A percentile compares a stretch with the other conserved stretches of the same genome.
Evolutionary conservation across 805 yeast species (phyloP).

Genomic region (Saturnispora besseyi): DNA sequence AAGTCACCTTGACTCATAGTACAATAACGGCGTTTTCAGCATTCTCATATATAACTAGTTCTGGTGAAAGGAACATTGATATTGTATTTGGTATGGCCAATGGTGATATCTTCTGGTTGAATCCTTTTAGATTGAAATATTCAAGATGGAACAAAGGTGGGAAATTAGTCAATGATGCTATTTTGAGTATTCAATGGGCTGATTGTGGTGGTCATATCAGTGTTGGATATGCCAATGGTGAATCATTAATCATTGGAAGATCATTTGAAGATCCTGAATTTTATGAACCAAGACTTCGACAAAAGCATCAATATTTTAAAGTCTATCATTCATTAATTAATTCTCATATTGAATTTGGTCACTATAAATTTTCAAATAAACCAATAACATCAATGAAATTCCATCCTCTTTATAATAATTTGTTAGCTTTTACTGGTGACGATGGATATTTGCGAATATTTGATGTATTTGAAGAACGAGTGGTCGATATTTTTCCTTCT

Average conservation of each 20-base stretch:
- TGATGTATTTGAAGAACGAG: slow-evolving; percentile 36
- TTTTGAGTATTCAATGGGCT: slow-evolving; percentile 40
- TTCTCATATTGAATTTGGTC: slow-evolving; percentile 33
- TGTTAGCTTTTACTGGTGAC: slow-evolving; percentile 47
- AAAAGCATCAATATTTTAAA: background rate
- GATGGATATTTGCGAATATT: slow-evolving; percentile 57
- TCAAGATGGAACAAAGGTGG: slow-evolving; percentile 46
- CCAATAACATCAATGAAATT: slow-evolving; percentile 43
- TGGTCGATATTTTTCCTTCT: slow-evolving; percentile 49
- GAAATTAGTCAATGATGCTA: slow-evolving; percentile 33
- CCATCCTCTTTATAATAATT: slow-evolving; percentile 33
- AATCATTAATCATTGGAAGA: slow-evolving; percentile 42
- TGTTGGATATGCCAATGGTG: slow-evolving; percentile 59
- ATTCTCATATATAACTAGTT: slow-evolving; percentile 20
- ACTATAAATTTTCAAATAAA: slow-evolving; percentile 50
- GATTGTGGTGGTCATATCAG: slow-evolving; percentile 38
- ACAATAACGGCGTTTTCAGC: slow-evolving; percentile 34
- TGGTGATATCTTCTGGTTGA: slow-evolving; percentile 60
- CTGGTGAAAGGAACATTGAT: slow-evolving; percentile 35
- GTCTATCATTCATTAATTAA: background rate
- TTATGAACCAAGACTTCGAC: slow-evolving; percentile 13
- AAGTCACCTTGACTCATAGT: slow-evolving; percentile 32
- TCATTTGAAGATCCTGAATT: slow-evolving; percentile 38
- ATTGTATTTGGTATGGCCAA: slow-evolving; percentile 53
- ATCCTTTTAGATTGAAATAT: slow-evolving; percentile 41